These are phyloP conservation scores for Aspergillus transmontanensis DNA, from an alignment of 2,329 filamentous ascomycete species.

Conservation along the genomic window DNA sequence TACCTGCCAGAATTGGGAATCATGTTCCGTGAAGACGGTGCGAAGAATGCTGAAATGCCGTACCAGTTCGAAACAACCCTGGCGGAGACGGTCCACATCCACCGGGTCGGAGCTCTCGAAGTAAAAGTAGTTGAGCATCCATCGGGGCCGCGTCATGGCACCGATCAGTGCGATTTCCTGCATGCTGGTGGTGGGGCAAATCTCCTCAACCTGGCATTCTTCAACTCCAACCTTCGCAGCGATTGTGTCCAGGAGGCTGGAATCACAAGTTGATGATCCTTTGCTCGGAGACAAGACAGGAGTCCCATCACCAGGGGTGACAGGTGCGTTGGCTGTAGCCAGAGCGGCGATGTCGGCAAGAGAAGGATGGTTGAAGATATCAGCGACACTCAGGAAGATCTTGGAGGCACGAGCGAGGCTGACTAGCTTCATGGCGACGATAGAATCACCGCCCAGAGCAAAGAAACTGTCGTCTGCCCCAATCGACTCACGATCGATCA, in stretches of 20 bases:
- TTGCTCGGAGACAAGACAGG: neutral
- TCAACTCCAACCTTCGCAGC: neutral
- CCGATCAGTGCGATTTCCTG: neutral
- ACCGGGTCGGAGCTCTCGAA: neutral
- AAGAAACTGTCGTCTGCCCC: slow-evolving; percentile 22
- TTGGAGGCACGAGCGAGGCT: slow-evolving; percentile 15
- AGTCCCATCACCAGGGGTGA: neutral
- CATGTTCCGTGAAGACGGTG: neutral
- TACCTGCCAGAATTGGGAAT: neutral
- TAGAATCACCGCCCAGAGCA: slow-evolving; percentile 23
- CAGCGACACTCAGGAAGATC: neutral
- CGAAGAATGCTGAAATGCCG: neutral
- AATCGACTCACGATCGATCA: slow-evolving; percentile 10
- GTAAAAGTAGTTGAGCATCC: slow-evolving; percentile 1
- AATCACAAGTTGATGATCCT: neutral
- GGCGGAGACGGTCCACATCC: neutral
- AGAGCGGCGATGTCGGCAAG: neutral
- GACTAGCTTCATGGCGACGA: slow-evolving; percentile 28
- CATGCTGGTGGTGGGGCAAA: neutral
- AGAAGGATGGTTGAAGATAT: neutral
- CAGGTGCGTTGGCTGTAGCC: neutral
- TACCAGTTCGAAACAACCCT: neutral
- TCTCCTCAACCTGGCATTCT: neutral
- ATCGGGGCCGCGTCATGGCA: neutral
- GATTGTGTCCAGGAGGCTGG: neutral